Base-by-base conservation (phyloP, 805 yeast genomes). In the Wickerhamiella slavikovae region DNA sequence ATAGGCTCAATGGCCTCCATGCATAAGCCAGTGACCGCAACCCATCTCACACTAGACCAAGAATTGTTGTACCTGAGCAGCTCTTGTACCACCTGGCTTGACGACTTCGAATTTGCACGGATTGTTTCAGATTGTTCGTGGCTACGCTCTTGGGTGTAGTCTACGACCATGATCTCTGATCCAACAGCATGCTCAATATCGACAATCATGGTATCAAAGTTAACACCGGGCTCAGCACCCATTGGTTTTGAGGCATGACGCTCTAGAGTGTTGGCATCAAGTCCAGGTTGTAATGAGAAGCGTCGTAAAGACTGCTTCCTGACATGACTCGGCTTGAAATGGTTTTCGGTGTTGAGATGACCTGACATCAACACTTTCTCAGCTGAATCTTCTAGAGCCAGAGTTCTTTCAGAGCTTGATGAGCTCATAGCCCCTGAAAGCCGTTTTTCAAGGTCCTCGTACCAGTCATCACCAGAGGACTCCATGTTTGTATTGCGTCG, bases 161-260 rank as follows among this genome's bases (percentile, higher is more conserved):
- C 75, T 0, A 68, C 58, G 4, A 68, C 48, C 0, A 71, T 64
- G 5, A 67, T 54, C 1, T 61, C 54, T 1, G 73, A 66, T 0
- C 72, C 72, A 3, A 62, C 54, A 1, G 68, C 53, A 10, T 57
- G 55, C 1, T 38, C 39, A n/a, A 66, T 43, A 6, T 62, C 54
- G 4, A 68, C 70, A 15, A 52, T 58, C 1, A 71, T 67, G 1
- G 62, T 61, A 6, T 55, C 44, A 20, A 64, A 52, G 39, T 68
- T 64, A 17, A 67, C 56, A 13, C 75, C 75, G 0, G 75, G 74
- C 39, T 68, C 75, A 64, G 68, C 63, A 15, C 62, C 66, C 4
- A 66, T 57, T 27, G 17, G 27, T 1, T 27, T 29, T 7, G 12
- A 14, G 10, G 25, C n/a, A n/a, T n/a, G n/a, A n/a, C n/a, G n/a